A percentile compares a stretch with the other conserved stretches of the same genome.
phyloP scores from a whole-genome alignment of 1,284 basidiomycete genomes.

The Inonotus obliquus region DNA sequence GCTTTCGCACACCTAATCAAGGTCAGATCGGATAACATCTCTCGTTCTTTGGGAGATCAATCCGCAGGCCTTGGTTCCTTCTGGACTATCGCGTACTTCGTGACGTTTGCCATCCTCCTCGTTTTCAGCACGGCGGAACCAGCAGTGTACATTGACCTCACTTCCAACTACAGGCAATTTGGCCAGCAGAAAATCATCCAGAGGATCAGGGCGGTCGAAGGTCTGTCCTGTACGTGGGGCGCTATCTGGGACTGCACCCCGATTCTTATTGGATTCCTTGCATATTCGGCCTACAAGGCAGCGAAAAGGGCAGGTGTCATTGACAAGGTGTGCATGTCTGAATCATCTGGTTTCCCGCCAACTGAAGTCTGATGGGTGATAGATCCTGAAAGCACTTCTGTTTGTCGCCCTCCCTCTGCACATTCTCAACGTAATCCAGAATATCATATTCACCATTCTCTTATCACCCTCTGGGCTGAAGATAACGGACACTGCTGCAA shows the following conservation, averaged over 20 bases:
- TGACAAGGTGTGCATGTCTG: background rate
- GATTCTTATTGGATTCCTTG: background rate
- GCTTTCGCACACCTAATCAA: background rate
- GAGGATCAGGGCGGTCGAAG: background rate
- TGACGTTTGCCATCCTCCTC: background rate
- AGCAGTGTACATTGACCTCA: background rate
- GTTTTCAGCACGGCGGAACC: background rate
- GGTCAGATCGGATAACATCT: background rate
- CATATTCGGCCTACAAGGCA: background rate
- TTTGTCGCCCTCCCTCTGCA: background rate
- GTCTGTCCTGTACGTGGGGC: background rate
- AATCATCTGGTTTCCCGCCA: no score
- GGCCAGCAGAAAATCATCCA: background rate
- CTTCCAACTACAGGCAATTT: no score
- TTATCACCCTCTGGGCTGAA: background rate
- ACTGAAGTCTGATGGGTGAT: background rate
- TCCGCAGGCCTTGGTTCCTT: background rate
- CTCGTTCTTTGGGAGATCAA: background rate
- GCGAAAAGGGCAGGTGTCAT: background rate
- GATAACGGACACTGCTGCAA: background rate
- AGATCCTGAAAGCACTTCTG: background rate
- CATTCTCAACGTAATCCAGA: background rate
- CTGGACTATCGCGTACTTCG: background rate
- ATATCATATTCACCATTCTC: background rate
- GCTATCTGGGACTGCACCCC: conserved; percentile 2